phyloP scores from a whole-genome alignment of 768 basidiomycete genomes.

The Mrakia gelida region DNA sequence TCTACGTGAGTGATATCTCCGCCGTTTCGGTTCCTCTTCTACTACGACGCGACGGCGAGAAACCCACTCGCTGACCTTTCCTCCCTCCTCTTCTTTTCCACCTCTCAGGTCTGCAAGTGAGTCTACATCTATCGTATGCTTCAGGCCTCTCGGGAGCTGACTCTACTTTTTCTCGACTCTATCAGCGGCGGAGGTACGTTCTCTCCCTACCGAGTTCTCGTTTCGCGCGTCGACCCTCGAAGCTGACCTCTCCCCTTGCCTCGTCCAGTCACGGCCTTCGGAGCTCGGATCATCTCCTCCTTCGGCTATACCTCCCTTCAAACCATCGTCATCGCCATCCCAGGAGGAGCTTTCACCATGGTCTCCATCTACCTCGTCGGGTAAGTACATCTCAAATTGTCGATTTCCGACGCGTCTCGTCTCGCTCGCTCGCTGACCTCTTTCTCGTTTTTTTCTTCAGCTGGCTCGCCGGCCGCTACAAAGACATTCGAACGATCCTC shows the following conservation, averaged over 20 bases:
- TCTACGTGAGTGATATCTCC: conserved; percentile 37
- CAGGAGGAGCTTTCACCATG: conserved; percentile 44
- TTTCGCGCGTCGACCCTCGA: too few relatives aligned
- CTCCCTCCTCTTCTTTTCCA: background rate
- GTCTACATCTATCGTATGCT: background rate
- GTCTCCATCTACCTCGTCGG: conserved; percentile 20
- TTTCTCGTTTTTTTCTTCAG: conserved; percentile 44
- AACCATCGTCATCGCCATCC: conserved; percentile 41
- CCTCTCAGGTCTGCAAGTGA: conserved; percentile 6
- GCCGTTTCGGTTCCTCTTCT: background rate
- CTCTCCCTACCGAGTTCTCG: background rate
- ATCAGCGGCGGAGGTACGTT: too few relatives aligned
- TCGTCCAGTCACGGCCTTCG: conserved; percentile 41
- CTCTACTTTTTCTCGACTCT: too few relatives aligned
- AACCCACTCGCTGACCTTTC: background rate
- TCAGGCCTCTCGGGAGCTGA: background rate
- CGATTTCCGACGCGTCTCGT: too few relatives aligned
- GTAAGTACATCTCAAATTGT: conserved; percentile 1
- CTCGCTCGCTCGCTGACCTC: conserved; percentile 4
- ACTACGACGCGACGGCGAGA: background rate
- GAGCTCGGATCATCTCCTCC: conserved; percentile 43
- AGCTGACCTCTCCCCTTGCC: background rate
- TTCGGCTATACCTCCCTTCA: conserved; percentile 45
- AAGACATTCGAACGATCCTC: conserved; percentile 41
- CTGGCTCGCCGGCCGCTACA: conserved; percentile 39